Base-by-base conservation (phyloP, 345 rosid genomes). In the Lepidium africanum region DNA sequence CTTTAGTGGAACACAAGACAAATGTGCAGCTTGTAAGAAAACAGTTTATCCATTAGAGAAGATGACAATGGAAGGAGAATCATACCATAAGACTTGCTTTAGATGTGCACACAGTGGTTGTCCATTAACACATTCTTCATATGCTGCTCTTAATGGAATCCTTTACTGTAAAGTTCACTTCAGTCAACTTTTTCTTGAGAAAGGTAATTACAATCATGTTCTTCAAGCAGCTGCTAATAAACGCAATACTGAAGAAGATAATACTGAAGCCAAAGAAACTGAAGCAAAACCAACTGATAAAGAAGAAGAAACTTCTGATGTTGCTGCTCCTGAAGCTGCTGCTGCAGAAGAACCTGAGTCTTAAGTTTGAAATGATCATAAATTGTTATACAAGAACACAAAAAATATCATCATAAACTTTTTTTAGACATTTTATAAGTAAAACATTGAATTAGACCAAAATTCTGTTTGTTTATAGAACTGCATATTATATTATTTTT, bases 111-210 rank as follows among this genome's bases (percentile, higher is more conserved):
- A 83, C 23, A 85, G 96, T 0, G 95, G 98, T 0, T 93, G 96
- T 43, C 84, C 83, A 5, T 77, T 90, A 46, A 93, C 98, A 11
- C 98, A 90, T 68, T 93, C 98, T 50, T 85, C 92, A 2, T 93
- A 90, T 58, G 97, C 98, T 9, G 86, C 98, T 55, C 92, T 90
- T 10, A 77, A 93, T 33, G 98, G 97, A 6, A 83, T 86, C 61
- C 85, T 93, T 14, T 93, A 93, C 68, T 90, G 98, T 85, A 93
- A 86, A 84, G 87, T 83, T 71, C 98, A 93, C 72, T 93, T 90
- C 46, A 86, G 83, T 47, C 97, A 89, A 76, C 83, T 93, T 13
- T 93, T 93, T 85, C 83, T 90, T 82, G 98, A 85, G 84, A 93
- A 93, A 79, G 97, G 98, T 1, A 87, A 69, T 65, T 93, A 86